Evolutionary conservation across 2,329 filamentous ascomycete genomes (phyloP), one percentile per base, ranked within the genome.

Genomic region (Fusarium subtropicale): DNA sequence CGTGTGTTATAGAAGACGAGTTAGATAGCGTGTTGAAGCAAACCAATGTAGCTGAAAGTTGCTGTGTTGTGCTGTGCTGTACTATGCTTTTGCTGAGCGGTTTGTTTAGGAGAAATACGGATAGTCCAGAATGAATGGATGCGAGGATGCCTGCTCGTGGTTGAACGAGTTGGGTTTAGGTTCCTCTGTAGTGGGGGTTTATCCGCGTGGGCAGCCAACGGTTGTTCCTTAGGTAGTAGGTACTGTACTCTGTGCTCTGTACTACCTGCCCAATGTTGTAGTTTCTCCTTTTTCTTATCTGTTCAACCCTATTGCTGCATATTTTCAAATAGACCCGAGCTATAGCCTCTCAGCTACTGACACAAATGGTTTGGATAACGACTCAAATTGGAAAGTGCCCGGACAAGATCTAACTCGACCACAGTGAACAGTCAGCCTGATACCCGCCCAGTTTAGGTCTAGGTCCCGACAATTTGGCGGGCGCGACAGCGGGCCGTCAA

Each of bases 41-140:
- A 11, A 8, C 41, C 10, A 44, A 11, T 12, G 15, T n/a, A 20
- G 20, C 34, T 20, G 22, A 28, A 51, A 26, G 22, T 20, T 28
- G 46, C 28, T 12, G 28, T 30, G 11, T 18, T 33, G 45, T 34
- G 55, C 16, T 39, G 42, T 31, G 34, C 36, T 57, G n/a, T 34
- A 30, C 15, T 45, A 20, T 50, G 20, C 24, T 39, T 52, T 39
- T 28, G 31, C 22, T 34, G 52, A 47, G 44, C 57, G 34, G 59
- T 62, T 62, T 62, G 59, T 62, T 62, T 42, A 56, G 34, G 52
- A 58, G 59, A 57, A 61, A 63, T 47, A 30, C 44, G 64, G 45
- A 31, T 48, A 31, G 46, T 11, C 7, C n/a, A 39, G n/a, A 50
- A 24, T 44, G 24, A 54, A 59, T 44, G 24, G 45, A 59, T 38